Evolutionary conservation across 1,139 yeast species (phyloP), one percentile per base, ranked within the genome.

Genomic region (Nakaseomyces nivariensis): DNA sequence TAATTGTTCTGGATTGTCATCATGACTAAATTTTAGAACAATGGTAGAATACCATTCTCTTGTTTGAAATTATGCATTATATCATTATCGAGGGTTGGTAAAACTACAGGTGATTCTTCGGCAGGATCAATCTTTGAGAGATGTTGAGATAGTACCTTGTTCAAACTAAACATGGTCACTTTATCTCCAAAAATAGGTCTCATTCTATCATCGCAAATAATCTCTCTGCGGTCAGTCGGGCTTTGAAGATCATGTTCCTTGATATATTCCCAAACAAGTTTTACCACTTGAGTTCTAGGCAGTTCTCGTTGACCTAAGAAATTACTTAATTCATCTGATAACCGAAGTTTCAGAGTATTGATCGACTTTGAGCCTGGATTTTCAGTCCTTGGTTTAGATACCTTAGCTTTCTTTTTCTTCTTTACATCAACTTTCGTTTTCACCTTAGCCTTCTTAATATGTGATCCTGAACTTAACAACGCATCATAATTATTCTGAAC

Each of bases 201-300:
- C 70, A 87, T 70, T 52, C 69, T 74, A 0, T 76, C 86, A 62
- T 87, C 94, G 62, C 94, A 85, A 5, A 77, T 24, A 24, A 87
- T 82, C 52, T 78, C 80, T 52, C 94, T 70, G 55, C 76, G 75
- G 64, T 86, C 87, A 1, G 70, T 64, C 1, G 90, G 87, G 57
- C 85, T 80, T 61, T 86, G 96, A 42, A 87, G 68, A 47, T 78
- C 67, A 52, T 82, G 64, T 25, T 66, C 75, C 60, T 82, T 84
- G 55, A 87, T 85, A 63, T 87, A 81, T 10, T 72, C 77, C 96
- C 96, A 87, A 24, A 86, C 68, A 46, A 68, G 69, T 57, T 85
- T 84, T 33, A 85, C 90, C 29, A 83, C 82, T 60, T 82, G 83
- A 0, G 94, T 83, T 57, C 95, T 70, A 1, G 87, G 75, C 49